phyloP scores from a whole-genome alignment of 192 early-diverging fungal genomes.

The Chytriomyces sp. region DNA sequence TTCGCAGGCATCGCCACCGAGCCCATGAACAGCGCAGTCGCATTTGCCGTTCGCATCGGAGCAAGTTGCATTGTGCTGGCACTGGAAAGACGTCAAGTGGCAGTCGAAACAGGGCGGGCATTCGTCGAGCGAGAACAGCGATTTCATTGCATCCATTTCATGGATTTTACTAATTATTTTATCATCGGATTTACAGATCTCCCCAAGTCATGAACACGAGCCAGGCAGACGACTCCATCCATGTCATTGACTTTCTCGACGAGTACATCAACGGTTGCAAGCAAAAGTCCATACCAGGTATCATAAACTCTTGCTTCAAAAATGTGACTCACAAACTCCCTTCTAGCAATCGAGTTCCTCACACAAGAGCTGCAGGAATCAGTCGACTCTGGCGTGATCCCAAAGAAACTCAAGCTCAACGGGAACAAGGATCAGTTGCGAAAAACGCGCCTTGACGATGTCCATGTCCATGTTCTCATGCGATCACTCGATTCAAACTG shows the following conservation, averaged over 20 bases:
- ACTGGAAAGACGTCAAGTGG: conserved; percentile 72
- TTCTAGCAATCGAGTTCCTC: conserved; percentile 6
- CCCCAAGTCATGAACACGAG: background rate
- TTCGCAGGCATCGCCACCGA: too few relatives aligned
- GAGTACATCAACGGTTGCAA: conserved; percentile 16
- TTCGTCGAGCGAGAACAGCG: background rate
- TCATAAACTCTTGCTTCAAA: background rate
- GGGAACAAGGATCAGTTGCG: conserved; percentile 42
- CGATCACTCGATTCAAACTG: conserved; percentile 36
- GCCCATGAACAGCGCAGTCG: conserved; percentile 55
- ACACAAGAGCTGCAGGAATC: conserved; percentile 12
- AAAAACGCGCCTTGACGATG: conserved; percentile 40
- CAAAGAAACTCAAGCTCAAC: conserved; percentile 38
- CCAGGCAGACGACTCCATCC: conserved; percentile 13
- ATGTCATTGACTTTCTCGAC: conserved; percentile 37
- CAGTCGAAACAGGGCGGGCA: conserved; percentile 78
- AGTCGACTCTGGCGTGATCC: conserved; percentile 27
- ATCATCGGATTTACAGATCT: background rate
- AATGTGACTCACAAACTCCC: background rate
- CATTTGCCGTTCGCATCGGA: conserved; percentile 77
- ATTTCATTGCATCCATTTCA: background rate
- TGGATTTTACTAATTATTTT: too few relatives aligned
- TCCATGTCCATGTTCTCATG: conserved; percentile 40
- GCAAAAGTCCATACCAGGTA: conserved; percentile 8
- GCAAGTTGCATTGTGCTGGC: conserved; percentile 79